Conservation (phyloP, 805 yeast genomes). For the Ogataea sp. region DNA sequence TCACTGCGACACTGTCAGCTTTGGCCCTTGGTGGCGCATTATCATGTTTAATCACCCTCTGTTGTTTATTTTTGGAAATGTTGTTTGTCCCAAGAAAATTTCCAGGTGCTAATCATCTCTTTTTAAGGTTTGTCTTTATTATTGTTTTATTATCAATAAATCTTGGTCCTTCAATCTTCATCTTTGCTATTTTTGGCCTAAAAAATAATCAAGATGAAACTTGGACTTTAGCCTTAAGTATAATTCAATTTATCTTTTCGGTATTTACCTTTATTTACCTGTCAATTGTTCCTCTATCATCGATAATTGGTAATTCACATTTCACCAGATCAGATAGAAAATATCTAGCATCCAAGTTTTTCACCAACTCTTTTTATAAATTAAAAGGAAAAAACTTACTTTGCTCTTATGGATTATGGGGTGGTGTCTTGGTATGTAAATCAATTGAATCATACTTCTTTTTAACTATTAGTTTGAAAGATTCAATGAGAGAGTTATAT, state of each 20-base stretch:
- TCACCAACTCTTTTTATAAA: slow-evolving; percentile 51
- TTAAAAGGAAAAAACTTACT: slow-evolving; percentile 45
- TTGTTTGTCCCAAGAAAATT: slow-evolving; percentile 62
- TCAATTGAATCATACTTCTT: slow-evolving; percentile 74
- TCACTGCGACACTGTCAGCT: slow-evolving; percentile 44
- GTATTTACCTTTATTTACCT: slow-evolving; percentile 45
- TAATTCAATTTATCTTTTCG: slow-evolving; percentile 51
- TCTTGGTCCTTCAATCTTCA: slow-evolving; percentile 42
- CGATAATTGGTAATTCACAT: slow-evolving; percentile 37
- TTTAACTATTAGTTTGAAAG: slow-evolving; percentile 61
- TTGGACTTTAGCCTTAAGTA: slow-evolving; percentile 17
- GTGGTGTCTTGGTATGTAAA: slow-evolving; percentile 58
- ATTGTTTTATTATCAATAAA: slow-evolving; percentile 34
- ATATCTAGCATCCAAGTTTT: slow-evolving; percentile 43
- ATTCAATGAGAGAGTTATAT: slow-evolving; percentile 64
- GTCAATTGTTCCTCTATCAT: slow-evolving; percentile 54
- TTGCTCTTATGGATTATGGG: slow-evolving; percentile 66
- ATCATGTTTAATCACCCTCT: slow-evolving; percentile 46
- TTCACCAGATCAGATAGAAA: slow-evolving; percentile 26
- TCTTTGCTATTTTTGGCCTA: slow-evolving; percentile 29
- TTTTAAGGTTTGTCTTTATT: slow-evolving; percentile 37
- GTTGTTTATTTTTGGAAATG: slow-evolving; percentile 50
- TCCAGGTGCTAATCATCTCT: slow-evolving; percentile 62
- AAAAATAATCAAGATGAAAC: slow-evolving; percentile 24
- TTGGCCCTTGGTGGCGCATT: slow-evolving; percentile 64